Evolutionary conservation across 108 stramenopile genomes (phyloP), one percentile per base, ranked within the genome.

Genomic region (Cyclotella baltica): DNA sequence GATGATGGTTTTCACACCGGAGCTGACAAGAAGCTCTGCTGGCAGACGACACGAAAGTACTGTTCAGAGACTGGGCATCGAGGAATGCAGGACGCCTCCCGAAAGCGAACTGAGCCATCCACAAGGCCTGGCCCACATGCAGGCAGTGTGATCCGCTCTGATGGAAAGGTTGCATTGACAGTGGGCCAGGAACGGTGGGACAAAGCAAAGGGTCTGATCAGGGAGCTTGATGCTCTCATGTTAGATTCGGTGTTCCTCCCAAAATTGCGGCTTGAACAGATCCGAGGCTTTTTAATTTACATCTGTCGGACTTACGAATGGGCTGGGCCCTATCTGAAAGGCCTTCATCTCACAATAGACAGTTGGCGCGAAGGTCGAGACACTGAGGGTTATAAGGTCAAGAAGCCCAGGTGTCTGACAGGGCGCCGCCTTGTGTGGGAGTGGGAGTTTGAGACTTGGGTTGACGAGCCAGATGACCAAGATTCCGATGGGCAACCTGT

Each of bases 291-390:
- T 46, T 15, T 84, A 0, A 75, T 81, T 8, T 85, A 88, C 46
- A 72, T 88, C 8, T 22, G 47, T 10, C 31, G 59, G 36, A 86
- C 87, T 4, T 88, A 83, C 55, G 16, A 31, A 5, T 64, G 50
- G 38, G 59, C 81, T 48, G 19, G 38, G 5, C 88, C 88, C 13
- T 88, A 84, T 46, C 53, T 88, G 3, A 86, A 84, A 53, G 88
- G 88, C 2, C 35, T 88, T 11, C 78, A 88, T 68, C 52, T 84
- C 11, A 86, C 88, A 3, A 50, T 88, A 18, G 76, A 86, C 47
- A 20, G 59, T 0, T 86, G 83, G 83, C 29, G 85, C 6, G 30
- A 38, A 9, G 65, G 70, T 37, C 78, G 85, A 25, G 73, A 77
- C 38, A 15, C 51, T 19, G 61, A 75, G 0, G 88, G 83, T 15